Base-by-base conservation (phyloP, 2,329 filamentous ascomycete genomes). In the Trichoderma sp. region DNA sequence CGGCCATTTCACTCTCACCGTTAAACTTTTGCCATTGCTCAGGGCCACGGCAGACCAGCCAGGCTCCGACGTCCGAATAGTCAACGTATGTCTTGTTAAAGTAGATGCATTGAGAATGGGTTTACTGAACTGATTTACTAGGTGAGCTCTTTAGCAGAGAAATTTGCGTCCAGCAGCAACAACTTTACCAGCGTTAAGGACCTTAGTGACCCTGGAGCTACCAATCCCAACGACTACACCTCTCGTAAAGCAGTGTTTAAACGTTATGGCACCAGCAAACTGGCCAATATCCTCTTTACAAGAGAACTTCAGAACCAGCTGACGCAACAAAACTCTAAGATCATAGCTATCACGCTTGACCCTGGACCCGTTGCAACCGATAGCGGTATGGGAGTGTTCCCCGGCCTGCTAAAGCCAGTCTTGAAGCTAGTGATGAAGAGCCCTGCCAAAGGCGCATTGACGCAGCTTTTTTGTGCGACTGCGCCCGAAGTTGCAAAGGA, bases 371-470 rank as follows among this genome's bases (percentile, higher is more conserved):
- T 63, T 29, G 60, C 60, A 35, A 63, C 47, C n/a, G 60, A 63
- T n/a, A 16, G 60, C 2, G 60, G 60, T 5, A 63, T 63, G 60
- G 47, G 60, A 11, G 31, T 63, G 0, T 63, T 63, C 19, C 60
- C 60, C 7, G 31, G 47, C 16, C 37, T 63, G 19, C 19, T 63
- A 21, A 63, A 63, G 14, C 60, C 47, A 13, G 47, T 55, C 11
- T 37, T 63, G 11, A 63, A 63, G 14, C 19, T 63, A n/a, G 60
- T 63, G 21, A 63, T 63, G 47, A 63, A 63, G 16, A 63, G 60
- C 21, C 60, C 60, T 5, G 47, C 33, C 16, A 63, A 40, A 10
- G 60, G 60, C 3, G 60, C 60, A 19, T 19, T 53, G 2, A 63
- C 47, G 24, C 47, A 37, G 5, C 60, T 63, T 19, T 63, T n/a